Evolutionary conservation across 179 eudicot species (phyloP).

Genomic region (Carnegiea gigantea): DNA sequence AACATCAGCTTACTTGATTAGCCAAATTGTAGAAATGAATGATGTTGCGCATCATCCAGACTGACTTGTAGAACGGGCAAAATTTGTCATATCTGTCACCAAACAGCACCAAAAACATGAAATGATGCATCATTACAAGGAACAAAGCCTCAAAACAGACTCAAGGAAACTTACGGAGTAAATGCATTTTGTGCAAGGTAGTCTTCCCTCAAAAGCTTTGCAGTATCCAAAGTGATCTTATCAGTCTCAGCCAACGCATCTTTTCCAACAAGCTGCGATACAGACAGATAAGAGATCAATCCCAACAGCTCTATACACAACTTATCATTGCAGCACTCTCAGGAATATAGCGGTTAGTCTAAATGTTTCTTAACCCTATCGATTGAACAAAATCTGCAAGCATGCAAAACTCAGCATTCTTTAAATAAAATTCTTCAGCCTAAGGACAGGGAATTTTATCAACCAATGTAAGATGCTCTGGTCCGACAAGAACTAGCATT

Average conservation of each 20-base stretch:
- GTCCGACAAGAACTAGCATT: no score
- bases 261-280: slow-evolving; percentile 89
- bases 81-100: slow-evolving; percentile 82
- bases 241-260: slow-evolving; percentile 97
- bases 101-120: slow-evolving; percentile 10
- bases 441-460: background rate
- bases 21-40: slow-evolving; percentile 97
- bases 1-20: slow-evolving; percentile 61
- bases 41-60: slow-evolving; percentile 99
- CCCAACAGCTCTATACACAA: background rate
- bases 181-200: slow-evolving; percentile 99
- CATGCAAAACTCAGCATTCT: background rate
- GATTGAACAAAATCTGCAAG: background rate
- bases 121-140: background rate
- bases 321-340: background rate
- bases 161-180: slow-evolving; percentile 68
- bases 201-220: slow-evolving; percentile 98
- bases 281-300: slow-evolving; percentile 14
- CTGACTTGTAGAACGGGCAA: slow-evolving; percentile 98
- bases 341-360: background rate
- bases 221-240: slow-evolving; percentile 94
- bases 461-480: no score
- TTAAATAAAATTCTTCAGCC: no score
- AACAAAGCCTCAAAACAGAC: background rate
- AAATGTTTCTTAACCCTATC: background rate